Base-by-base conservation (phyloP, 208 protist species). In the Acanthamoeba culbertsoni region DNA sequence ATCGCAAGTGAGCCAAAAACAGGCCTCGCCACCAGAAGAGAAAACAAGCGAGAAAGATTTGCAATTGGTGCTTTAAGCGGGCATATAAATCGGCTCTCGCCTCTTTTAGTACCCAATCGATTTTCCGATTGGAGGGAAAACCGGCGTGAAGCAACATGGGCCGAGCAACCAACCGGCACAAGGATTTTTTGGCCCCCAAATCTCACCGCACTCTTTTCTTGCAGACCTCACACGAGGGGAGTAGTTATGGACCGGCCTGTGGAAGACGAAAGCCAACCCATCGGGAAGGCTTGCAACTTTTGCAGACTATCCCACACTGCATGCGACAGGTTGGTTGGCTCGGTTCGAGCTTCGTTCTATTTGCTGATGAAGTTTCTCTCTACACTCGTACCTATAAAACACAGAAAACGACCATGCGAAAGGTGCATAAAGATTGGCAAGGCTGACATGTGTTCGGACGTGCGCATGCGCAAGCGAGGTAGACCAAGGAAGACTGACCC, bases 251-350 rank as follows among this genome's bases (percentile, higher is more conserved):
- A 0, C 63, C 63, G 7, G 31, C 35, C 35, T 1, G 23, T 16
- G 0, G 18, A 5, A 33, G 35, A 45, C 63, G 26, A 5, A 73
- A 73, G n/a, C 71, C 71, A n/a, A n/a, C n/a, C n/a, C 0, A 82
- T 82, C 40, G 71, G 71, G 42, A 82, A 82, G 71, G 71, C 71
- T 18, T 82, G 71, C 71, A 82, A 82, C 71, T 53, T 82, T 12
- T 82, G 71, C 37, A 37, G 71, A 2, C 2, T 55, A 6, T 82
- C 71, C 7, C 71, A 82, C 71, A 82, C 71, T 20, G 71, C 71
- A 14, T 82, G 71, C 23, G 71, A 43, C 71, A 37, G 42, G 71
- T 82, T 55, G 42, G 28, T 23, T 8, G 33, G 63, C 14, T 0
- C 18, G 10, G 12, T 75, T n/a, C 43, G 33, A 2, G 8, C 23